A percentile compares a stretch with the other conserved stretches of the same genome.
phyloP scores from a whole-genome alignment of 164 flowering plant species.

The Magnolia kwangsiensis region DNA sequence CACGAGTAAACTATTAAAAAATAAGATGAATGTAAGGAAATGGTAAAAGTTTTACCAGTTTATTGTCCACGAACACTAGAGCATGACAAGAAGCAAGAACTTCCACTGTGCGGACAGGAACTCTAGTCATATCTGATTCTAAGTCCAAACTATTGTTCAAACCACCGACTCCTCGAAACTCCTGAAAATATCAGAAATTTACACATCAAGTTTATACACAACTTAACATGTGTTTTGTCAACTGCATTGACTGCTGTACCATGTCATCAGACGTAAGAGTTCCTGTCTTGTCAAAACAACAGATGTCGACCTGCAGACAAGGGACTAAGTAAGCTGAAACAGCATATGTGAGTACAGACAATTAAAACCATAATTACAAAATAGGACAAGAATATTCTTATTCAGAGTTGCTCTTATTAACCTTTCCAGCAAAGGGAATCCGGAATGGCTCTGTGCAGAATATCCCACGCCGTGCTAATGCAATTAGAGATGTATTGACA shows the following conservation, averaged over 20 bases:
- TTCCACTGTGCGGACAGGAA: constrained; percentile 65
- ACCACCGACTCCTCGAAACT: constrained; percentile 88
- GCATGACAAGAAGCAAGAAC: constrained; percentile 97
- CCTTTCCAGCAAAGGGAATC: constrained; percentile 99
- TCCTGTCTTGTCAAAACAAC: constrained; percentile 98
- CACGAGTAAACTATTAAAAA: too few species aligned
- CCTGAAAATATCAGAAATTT: constrained; percentile 36
- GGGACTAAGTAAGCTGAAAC: constrained; percentile 1
- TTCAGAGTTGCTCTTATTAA: constrained; percentile 8
- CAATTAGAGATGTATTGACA: constrained; percentile 95
- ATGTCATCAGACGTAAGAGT: constrained; percentile 99
- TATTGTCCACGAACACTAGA: constrained; percentile 93
- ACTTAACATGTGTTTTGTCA: neutral
- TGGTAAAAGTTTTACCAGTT: constrained; percentile 51
- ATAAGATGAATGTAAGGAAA: neutral
- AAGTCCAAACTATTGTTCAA: constrained; percentile 40
- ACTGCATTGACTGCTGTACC: constrained; percentile 40
- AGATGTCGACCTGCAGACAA: constrained; percentile 80
- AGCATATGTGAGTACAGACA: neutral
- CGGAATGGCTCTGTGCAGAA: constrained; percentile 98
- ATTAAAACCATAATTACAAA: neutral
- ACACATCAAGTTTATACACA: neutral
- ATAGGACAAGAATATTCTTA: neutral
- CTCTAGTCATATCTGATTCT: constrained; percentile 71
- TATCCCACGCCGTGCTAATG: constrained; percentile 91